Conservation (phyloP, 2,329 filamentous ascomycete species). For the Apiospora hydei region DNA sequence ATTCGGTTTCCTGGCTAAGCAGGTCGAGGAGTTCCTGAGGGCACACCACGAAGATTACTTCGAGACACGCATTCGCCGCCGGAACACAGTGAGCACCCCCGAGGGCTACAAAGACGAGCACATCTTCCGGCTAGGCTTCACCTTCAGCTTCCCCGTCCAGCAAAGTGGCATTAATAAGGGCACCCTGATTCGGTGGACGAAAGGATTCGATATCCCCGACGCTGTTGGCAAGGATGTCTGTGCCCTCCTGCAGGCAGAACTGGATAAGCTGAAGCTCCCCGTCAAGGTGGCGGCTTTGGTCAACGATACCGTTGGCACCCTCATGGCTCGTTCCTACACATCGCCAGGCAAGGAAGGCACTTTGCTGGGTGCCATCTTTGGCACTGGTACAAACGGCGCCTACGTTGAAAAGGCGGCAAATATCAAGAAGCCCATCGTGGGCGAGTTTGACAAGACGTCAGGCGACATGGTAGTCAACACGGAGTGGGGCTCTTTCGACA, state of each 20-base stretch:
- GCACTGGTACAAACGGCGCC: conserved; percentile 95
- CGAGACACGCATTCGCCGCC: conserved; percentile 70
- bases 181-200: conserved; percentile 94
- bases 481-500: conserved; percentile 99
- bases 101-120: conserved; percentile 73
- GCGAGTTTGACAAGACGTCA: conserved; percentile 78
- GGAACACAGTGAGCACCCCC: conserved; percentile 65
- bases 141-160: conserved; percentile 96
- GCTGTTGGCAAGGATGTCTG: conserved; percentile 95
- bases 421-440: conserved; percentile 77
- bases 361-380: conserved; percentile 94
- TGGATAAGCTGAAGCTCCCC: conserved; percentile 84
- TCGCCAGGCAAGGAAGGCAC: conserved; percentile 87
- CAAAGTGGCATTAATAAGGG: conserved; percentile 96
- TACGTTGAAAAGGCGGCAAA: conserved; percentile 92
- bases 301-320: conserved; percentile 96
- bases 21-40: conserved; percentile 88
- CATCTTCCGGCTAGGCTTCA: conserved; percentile 95
- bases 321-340: conserved; percentile 97
- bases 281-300: conserved; percentile 95
- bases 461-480: conserved; percentile 98
- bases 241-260: conserved; percentile 84
- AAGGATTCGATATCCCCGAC: conserved; percentile 97
- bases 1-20: conserved; percentile 90
- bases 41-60: conserved; percentile 91